A percentile compares a stretch with the other conserved stretches of the same genome.
Evolutionary conservation across 2,329 filamentous ascomycete genomes (phyloP).

Genomic region (Fusarium devonianum): DNA sequence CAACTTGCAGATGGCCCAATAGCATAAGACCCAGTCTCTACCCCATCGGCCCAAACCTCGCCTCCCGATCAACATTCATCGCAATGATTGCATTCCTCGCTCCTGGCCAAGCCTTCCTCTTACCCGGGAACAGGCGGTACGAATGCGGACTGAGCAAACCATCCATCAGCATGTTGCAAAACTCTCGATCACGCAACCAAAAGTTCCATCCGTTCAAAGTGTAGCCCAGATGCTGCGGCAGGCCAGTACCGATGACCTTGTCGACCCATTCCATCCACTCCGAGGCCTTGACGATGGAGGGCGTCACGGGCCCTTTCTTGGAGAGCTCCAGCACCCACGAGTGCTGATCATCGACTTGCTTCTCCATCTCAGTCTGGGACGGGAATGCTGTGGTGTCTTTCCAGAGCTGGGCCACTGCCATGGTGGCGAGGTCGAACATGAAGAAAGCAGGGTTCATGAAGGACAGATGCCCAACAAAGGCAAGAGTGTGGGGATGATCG

Average conservation of each 20-base stretch:
- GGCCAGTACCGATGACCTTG: constrained; percentile 1
- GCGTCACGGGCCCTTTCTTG: constrained; percentile 6
- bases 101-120: constrained; percentile 7
- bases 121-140: constrained; percentile 7
- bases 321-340: constrained; percentile 2
- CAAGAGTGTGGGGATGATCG: constrained; percentile 4
- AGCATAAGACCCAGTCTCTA: neutral
- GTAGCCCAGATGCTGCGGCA: constrained; percentile 4
- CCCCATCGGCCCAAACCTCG: constrained; percentile 9
- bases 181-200: constrained; percentile 7
- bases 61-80: constrained; percentile 8
- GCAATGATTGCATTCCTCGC: constrained; percentile 7
- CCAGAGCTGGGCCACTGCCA: constrained; percentile 10
- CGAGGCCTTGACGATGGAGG: constrained; percentile 7
- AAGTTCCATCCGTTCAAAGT: constrained; percentile 4
- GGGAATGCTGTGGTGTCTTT: constrained; percentile 7
- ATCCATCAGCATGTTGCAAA: constrained; percentile 12
- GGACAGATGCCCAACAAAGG: constrained; percentile 7
- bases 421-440: constrained; percentile 10
- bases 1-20: too few relatives aligned
- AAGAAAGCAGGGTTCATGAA: constrained; percentile 12
- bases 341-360: constrained; percentile 7
- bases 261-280: constrained; percentile 14
- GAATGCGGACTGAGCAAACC: constrained; percentile 6
- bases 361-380: constrained; percentile 3